Base-by-base conservation (phyloP, 2,329 filamentous ascomycete genomes). In the Pseudonectria buxi region DNA sequence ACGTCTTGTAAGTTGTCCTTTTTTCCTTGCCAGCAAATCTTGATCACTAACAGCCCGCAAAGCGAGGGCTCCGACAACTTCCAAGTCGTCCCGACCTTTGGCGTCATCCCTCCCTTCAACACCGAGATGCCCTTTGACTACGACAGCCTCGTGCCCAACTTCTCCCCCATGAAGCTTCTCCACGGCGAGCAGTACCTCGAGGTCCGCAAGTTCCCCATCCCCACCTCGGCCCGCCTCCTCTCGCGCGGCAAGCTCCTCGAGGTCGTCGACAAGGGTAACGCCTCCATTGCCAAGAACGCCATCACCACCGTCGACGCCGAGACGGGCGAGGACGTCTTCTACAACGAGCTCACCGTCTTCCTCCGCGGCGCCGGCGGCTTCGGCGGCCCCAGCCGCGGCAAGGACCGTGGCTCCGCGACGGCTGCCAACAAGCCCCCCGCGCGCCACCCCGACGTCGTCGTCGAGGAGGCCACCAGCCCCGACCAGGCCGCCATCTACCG, bases 111-210 rank as follows among this genome's bases (percentile, higher is more conserved):
- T n/a, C 84, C 81, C 53, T 95, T 96, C 69, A 83, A 83, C 65
- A 82, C 87, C 41, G 74, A 84, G 48, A 69, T 80, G 42, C 86
- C 90, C 18, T 96, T 84, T 70, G 79, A 72, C 62, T 74, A 92
- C 53, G 77, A 80, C 56, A 78, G 89, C 38, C 76, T 98, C 43
- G 83, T 96, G 18, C 88, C 89, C 61, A 94, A 96, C 73, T 98
- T 95, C 72, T 87, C 79, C 26, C 90, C 89, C 43, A 95, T 95
- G 87, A 95, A 95, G 88, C 79, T 98, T 33, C 83, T 98, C 15
- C 92, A 98, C 68, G 92, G 92, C 58, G 92, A 98, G 72, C 92
- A 98, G 65, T 98, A 89, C 68, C 86, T 98, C 46, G 92, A 98
- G 67, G 76, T 98, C 56, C 80, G 82, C 58, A 87, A 90, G 63